phyloP scores from a whole-genome alignment of 2,329 filamentous ascomycete genomes.

The Claviceps sp. region DNA sequence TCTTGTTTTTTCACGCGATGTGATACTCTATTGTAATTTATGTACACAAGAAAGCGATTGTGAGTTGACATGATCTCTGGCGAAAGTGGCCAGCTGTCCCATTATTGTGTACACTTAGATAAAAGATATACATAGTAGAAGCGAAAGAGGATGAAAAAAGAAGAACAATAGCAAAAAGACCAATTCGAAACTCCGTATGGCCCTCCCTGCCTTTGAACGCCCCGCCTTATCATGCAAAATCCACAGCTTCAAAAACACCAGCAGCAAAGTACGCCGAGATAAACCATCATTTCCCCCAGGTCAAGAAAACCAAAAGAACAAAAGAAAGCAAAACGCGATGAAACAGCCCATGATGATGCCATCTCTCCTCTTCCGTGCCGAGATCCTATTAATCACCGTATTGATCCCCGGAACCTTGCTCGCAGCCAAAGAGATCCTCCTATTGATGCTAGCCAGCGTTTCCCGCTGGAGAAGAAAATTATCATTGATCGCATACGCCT shows the following conservation, averaged over 20 bases:
- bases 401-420: slow-evolving; percentile 91
- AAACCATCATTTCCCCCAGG: background rate
- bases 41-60: background rate
- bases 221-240: slow-evolving; percentile 10
- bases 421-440: slow-evolving; percentile 77
- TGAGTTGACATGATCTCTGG: background rate
- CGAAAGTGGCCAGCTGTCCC: background rate
- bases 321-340: slow-evolving; percentile 80
- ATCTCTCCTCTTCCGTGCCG: slow-evolving; percentile 86
- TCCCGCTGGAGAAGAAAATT: slow-evolving; percentile 79
- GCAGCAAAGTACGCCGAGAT: background rate
- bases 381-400: slow-evolving; percentile 80
- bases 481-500: slow-evolving; percentile 94
- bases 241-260: slow-evolving; percentile 5
- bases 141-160: background rate
- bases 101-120: slow-evolving; percentile 16
- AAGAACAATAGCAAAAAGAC: slow-evolving; percentile 1
- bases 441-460: slow-evolving; percentile 75
- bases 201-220: slow-evolving; percentile 15
- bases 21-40: slow-evolving; percentile 8
- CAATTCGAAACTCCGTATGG: slow-evolving; percentile 21
- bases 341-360: slow-evolving; percentile 86
- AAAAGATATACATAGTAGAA: background rate
- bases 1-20: no score
- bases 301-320: slow-evolving; percentile 67